A percentile compares a stretch with the other conserved stretches of the same genome.
Evolutionary conservation across 345 rosid genomes (phyloP).

Genomic region (Lumnitzera littorea): DNA sequence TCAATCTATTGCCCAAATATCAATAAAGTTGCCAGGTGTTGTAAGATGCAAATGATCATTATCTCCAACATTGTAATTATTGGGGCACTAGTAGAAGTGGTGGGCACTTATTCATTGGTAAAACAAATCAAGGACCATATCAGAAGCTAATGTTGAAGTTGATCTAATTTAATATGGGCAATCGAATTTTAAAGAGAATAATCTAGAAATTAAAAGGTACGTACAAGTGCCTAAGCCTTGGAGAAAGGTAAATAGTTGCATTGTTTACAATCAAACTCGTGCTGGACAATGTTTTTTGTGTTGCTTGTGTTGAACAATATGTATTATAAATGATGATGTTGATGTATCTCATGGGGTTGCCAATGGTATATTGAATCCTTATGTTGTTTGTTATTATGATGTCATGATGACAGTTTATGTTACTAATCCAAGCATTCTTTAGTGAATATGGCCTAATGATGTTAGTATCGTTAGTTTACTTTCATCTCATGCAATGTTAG

Average conservation of each 20-base stretch:
- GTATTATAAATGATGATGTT: conserved; percentile 55
- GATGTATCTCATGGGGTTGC: conserved; percentile 52
- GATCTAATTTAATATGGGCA: not conserved
- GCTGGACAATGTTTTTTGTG: conserved; percentile 29
- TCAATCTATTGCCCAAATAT: conserved; percentile 29
- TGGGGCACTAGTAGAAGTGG: conserved; percentile 23
- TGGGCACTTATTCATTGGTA: conserved; percentile 48
- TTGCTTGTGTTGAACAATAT: conserved; percentile 62
- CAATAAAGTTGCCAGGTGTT: conserved; percentile 15
- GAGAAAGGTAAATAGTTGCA: conserved; percentile 59
- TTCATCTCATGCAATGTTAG: conserved; percentile 72
- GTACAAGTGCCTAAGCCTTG: conserved; percentile 34
- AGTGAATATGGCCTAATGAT: conserved; percentile 60
- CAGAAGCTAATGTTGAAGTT: conserved; percentile 5
- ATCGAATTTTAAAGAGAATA: too few relatives aligned
- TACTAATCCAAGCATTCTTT: conserved; percentile 58
- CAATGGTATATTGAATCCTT: conserved; percentile 43
- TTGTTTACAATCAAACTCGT: conserved; percentile 47
- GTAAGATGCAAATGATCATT: conserved; percentile 30
- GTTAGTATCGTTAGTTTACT: conserved; percentile 68
- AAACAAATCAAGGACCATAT: conserved; percentile 38
- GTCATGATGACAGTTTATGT: conserved; percentile 64
- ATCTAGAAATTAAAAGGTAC: not conserved
- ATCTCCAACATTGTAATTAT: conserved; percentile 22
- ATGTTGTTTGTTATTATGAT: conserved; percentile 54